Conservation (phyloP, 2,329 filamentous ascomycete genomes). For the Fusarium duplospermum region DNA sequence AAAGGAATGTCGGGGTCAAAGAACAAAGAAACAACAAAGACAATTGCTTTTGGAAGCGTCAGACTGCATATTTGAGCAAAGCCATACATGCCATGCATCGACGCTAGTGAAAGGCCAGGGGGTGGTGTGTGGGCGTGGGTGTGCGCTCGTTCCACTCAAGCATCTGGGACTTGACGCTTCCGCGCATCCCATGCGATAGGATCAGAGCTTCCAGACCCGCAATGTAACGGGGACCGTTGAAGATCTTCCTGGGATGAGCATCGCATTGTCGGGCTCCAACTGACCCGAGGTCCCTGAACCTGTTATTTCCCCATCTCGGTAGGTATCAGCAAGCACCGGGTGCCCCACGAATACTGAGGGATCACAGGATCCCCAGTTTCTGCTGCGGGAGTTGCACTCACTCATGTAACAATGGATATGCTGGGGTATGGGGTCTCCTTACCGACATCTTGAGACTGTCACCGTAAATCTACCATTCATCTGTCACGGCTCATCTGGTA, state of each 20-base stretch:
- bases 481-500: background rate
- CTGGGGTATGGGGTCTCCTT: background rate
- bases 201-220: background rate
- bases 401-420: background rate
- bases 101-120: conserved; percentile 12
- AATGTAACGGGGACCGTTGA: conserved; percentile 18
- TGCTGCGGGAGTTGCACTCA: background rate
- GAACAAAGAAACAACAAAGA: conserved; percentile 2
- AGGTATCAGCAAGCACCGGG: background rate
- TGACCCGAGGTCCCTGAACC: background rate
- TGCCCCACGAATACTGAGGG: background rate
- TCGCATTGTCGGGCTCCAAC: background rate
- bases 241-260: conserved; percentile 11
- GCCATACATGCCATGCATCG: background rate
- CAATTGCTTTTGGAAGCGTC: background rate
- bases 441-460: background rate
- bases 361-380: background rate
- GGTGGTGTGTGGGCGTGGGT: background rate
- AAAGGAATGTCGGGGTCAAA: conserved; percentile 20
- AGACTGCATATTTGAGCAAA: conserved; percentile 26
- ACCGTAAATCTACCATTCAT: background rate
- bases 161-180: background rate
- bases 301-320: background rate
- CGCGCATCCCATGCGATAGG: conserved; percentile 1
- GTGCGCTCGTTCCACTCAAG: background rate